Evolutionary conservation across 2,329 filamentous ascomycete species (phyloP), one percentile per base, ranked within the genome.

Genomic region (Stagonosporopsis cucurbitacearum): DNA sequence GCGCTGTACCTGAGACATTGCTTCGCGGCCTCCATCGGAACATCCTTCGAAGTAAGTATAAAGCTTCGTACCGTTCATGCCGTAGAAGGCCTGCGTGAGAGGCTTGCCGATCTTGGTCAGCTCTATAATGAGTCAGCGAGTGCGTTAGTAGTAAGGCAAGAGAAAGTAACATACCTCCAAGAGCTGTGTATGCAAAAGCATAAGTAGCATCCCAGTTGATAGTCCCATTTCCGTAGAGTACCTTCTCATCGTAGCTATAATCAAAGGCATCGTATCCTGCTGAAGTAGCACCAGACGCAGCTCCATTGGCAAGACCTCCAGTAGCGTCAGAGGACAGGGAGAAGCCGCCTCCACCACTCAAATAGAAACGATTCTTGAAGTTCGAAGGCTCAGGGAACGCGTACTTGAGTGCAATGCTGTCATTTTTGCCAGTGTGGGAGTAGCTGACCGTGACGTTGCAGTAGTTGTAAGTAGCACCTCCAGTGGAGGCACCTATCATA

Each of bases 11-110:
- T 84, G 81, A 52, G 75, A 78, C 75, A 75, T 79, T 13, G 75
- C 80, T 60, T 82, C 78, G 5, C 80, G 75, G 1, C 79, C 82
- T 19, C 82, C 82, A 47, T 84, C 82, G 12, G 81, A 84, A 67
- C 82, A 85, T 3, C 81, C 82, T 58, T 82, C 77, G 60, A 80
- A 85, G 70, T 84, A 84, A 2, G 80, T 74, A 66, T 80, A 81
- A 12, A 76, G 20, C 50, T 65, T 67, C 12, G 57, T 60, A 19
- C 50, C 48, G 25, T 61, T 67, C 35, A 55, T 36, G 25, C 57
- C 54, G 54, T 72, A 84, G 48, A 81, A 77, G 32, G 67, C 70
- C 55, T 67, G 65, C 17, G 78, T 75, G 37, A 83, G 50, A 2
- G 71, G 67, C 60, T 83, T 82, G 22, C 79, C 80, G 11, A 83